Evolutionary conservation across 2,329 filamentous ascomycete species (phyloP).

Genomic region (Penicillium decumbens): DNA sequence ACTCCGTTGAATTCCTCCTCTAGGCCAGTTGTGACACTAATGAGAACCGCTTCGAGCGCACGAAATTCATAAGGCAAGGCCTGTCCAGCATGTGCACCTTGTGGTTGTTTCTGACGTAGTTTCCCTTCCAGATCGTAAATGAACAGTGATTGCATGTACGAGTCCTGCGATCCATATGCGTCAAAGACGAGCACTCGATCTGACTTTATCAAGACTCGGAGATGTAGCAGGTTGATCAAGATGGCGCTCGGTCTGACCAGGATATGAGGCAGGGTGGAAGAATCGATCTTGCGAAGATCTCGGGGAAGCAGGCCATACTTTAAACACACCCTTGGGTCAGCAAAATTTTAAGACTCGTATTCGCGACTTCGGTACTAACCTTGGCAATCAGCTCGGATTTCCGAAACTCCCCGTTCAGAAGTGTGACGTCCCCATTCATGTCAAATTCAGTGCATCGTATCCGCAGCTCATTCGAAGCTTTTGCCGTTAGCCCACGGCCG

Average conservation of each 20-base stretch:
- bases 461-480: conserved; percentile 76
- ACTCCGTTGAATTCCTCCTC: conserved; percentile 95
- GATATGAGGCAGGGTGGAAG: conserved; percentile 89
- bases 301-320: conserved; percentile 89
- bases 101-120: conserved; percentile 70
- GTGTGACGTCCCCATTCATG: conserved; percentile 81
- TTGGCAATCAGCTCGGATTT: conserved; percentile 96
- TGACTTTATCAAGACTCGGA: conserved; percentile 91
- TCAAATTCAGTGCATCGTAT: conserved; percentile 94
- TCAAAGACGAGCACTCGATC: conserved; percentile 94
- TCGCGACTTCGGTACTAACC: conserved; percentile 53
- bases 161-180: conserved; percentile 88
- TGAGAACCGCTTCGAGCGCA: conserved; percentile 88
- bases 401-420: conserved; percentile 93
- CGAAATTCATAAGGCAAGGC: conserved; percentile 91
- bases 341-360: not conserved
- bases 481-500: conserved; percentile 65
- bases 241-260: conserved; percentile 90
- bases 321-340: conserved; percentile 5
- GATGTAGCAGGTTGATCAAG: conserved; percentile 90
- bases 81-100: conserved; percentile 37
- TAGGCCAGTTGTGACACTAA: conserved; percentile 84
- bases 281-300: conserved; percentile 96
- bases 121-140: conserved; percentile 97
- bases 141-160: conserved; percentile 92